A percentile compares a stretch with the other conserved stretches of the same genome.
phyloP scores from a whole-genome alignment of 106 monocot species.

The Dendrobium catenatum region DNA sequence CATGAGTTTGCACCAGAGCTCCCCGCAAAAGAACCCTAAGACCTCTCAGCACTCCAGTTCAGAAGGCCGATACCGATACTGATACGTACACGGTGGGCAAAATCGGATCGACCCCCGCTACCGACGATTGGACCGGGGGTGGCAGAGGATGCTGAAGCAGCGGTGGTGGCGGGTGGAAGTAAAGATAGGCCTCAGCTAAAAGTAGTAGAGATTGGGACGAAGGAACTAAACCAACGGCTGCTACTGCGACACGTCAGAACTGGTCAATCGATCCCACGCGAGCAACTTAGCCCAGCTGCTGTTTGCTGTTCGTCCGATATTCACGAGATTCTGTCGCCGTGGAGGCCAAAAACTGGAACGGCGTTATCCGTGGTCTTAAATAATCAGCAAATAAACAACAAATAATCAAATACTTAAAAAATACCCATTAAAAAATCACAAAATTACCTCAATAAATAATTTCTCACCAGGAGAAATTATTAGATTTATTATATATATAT shows the following conservation, averaged over 20 bases:
- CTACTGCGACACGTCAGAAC: not conserved
- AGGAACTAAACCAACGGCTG: not conserved
- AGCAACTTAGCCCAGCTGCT: not conserved
- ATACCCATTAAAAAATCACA: no score
- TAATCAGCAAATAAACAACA: no score
- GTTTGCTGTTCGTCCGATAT: constrained; percentile 8
- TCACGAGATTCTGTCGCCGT: not conserved
- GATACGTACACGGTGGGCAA: not conserved
- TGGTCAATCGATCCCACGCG: not conserved
- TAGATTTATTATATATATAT: no score
- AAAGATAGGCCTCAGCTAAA: not conserved
- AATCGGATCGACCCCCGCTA: not conserved
- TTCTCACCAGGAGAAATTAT: no score
- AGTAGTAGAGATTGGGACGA: not conserved
- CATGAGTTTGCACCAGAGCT: constrained; percentile 41
- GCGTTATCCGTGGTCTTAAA: no score
- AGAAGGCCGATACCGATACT: constrained; percentile 8
- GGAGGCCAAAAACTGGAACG: no score
- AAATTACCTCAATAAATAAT: no score
- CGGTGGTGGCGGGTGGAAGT: not conserved
- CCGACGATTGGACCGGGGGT: not conserved
- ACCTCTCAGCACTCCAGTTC: constrained; percentile 7
- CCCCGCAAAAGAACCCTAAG: constrained; percentile 28
- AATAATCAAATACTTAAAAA: no score
- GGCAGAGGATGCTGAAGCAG: not conserved